Base-by-base conservation (phyloP, 495 filamentous ascomycete genomes). In the Halenospora varia region DNA sequence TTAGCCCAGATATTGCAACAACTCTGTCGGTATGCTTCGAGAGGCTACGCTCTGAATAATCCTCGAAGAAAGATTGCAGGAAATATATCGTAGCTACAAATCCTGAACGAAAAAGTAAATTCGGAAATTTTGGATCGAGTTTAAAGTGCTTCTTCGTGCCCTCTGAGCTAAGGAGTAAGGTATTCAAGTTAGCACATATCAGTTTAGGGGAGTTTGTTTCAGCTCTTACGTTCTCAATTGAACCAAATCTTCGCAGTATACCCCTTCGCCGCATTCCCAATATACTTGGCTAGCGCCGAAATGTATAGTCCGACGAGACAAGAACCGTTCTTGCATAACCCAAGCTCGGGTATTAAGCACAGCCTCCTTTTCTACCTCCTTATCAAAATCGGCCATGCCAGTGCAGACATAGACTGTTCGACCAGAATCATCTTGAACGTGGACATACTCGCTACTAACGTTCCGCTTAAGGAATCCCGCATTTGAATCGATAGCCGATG, bases 301-400 rank as follows among this genome's bases (percentile, higher is more conserved):
- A 45, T 63, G 57, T 10, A 73, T 47, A 9, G 59, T 55, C 0
- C 71, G 57, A 13, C 53, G 48, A 0, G 69, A 55, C 9, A 73
- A 60, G 10, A 54, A 39, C n/a, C 68, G 66, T 59, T 73, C 71
- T 51, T 73, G 69, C 0, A 73, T 55, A 48, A 64, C 71, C 71
- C 71, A 73, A 1, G 65, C 70, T 10, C 71, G 57, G 24, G 51
- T 25, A 41, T 63, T 71, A 3, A 70, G 53, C 11, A 67, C 63
- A 17, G 9, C 51, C n/a, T 54, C n/a, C n/a, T n/a, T 10, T 18
- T 54, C 51, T 6, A 54, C 51, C 6, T 44, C 51, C 6, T 15
- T 50, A 24, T 35, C 25, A 35, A 25, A 51, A 13, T 51, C 23
- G 44, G 10, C 44, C 19, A 47, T 47, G 10, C 8, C 19, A 13